phyloP scores from a whole-genome alignment of 1,284 basidiomycete genomes.

The Cutaneotrichosporon spelunceum region DNA sequence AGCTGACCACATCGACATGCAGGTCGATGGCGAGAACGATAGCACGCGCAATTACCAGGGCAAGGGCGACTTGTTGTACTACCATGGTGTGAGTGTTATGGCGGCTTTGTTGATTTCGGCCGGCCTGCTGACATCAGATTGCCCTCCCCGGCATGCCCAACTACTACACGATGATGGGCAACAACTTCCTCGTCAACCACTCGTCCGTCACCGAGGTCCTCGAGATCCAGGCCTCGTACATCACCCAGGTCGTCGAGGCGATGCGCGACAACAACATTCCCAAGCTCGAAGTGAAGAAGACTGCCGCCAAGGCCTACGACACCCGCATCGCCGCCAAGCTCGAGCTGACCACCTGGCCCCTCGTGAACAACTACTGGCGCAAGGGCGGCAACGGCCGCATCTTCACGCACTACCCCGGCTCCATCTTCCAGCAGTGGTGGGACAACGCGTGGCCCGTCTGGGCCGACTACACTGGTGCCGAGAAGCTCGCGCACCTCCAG shows the following conservation, averaged over 20 bases:
- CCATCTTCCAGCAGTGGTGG: conserved; percentile 20
- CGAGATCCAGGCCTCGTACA: conserved; percentile 24
- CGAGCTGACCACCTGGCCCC: conserved; percentile 20
- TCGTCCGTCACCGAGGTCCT: conserved; percentile 19
- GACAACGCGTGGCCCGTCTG: conserved; percentile 18
- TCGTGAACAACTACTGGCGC: conserved; percentile 26
- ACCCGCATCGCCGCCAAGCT: conserved; percentile 17
- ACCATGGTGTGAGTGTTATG: conserved; percentile 16
- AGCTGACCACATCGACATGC: conserved; percentile 24
- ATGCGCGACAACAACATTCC: conserved; percentile 22
- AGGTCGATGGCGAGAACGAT: conserved; percentile 20
- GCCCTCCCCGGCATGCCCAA: conserved; percentile 31
- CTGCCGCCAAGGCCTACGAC: conserved; percentile 21
- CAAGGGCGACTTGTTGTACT: conserved; percentile 19
- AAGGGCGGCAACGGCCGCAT: conserved; percentile 22
- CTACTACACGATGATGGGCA: conserved; percentile 33
- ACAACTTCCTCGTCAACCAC: conserved; percentile 34
- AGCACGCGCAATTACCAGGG: conserved; percentile 19
- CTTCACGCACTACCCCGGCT: conserved; percentile 26
- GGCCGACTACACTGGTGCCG: conserved; percentile 23
- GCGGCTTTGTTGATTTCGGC: no score
- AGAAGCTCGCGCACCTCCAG: conserved; percentile 18
- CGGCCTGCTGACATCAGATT: conserved; percentile 14
- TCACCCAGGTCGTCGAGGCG: conserved; percentile 17
- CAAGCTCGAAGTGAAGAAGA: conserved; percentile 22